Conservation (phyloP, 306 rosid species). For the Potentilla sterilis region DNA sequence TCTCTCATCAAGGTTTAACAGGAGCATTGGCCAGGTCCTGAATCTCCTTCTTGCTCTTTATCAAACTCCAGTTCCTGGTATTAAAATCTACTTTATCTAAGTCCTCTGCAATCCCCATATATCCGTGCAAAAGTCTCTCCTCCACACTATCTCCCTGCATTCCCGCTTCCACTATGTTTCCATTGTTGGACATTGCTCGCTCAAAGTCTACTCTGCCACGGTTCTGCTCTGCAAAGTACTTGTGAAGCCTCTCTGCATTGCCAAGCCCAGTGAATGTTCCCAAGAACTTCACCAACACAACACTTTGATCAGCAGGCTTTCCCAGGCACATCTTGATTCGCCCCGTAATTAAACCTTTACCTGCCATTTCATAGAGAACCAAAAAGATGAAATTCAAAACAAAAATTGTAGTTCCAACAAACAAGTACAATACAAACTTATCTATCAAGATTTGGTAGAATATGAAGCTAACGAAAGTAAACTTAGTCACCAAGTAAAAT, state of each 20-base stretch:
- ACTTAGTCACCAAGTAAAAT: neutral
- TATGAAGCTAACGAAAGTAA: neutral
- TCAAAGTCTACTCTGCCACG: constrained; percentile 46
- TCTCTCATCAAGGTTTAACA: constrained; percentile 50
- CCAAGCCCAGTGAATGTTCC: constrained; percentile 51
- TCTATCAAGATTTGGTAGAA: neutral
- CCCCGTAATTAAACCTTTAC: constrained; percentile 78
- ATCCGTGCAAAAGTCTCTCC: constrained; percentile 62
- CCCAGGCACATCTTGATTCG: constrained; percentile 63
- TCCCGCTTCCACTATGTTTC: constrained; percentile 23
- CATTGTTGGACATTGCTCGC: constrained; percentile 16
- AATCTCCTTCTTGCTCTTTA: constrained; percentile 89
- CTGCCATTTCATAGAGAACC: constrained; percentile 41
- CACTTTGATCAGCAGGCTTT: constrained; percentile 48
- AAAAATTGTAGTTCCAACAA: neutral
- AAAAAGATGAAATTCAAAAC: constrained; percentile 9
- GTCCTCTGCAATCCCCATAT: constrained; percentile 80
- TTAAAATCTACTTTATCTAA: constrained; percentile 67
- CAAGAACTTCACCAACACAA: constrained; percentile 49
- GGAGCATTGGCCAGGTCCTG: constrained; percentile 78
- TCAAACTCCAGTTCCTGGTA: constrained; percentile 49
- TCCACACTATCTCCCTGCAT: constrained; percentile 37
- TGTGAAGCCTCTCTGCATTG: constrained; percentile 49
- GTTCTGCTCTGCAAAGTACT: constrained; percentile 29
- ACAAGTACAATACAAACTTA: neutral